Conservation (phyloP, 179 eudicot species). For the Vitellaria paradoxa region DNA sequence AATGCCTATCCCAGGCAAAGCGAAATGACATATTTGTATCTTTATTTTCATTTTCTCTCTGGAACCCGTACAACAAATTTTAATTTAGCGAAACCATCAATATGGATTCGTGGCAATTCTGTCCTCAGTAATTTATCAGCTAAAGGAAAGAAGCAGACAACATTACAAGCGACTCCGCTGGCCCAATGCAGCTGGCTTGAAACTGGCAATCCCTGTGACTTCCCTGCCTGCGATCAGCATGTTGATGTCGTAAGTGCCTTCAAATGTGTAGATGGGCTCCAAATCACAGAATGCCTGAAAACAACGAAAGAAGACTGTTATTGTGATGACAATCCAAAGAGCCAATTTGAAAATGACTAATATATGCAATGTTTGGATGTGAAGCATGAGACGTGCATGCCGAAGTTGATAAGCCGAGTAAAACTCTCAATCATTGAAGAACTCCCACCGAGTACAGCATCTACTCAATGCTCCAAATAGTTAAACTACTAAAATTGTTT, state of each 20-base stretch:
- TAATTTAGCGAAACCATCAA: background rate
- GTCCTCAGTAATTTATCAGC: background rate
- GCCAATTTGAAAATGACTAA: no score
- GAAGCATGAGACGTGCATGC: no score
- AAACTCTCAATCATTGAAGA: no score
- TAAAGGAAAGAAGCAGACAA: background rate
- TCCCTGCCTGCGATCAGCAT: constrained; percentile 84
- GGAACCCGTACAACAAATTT: background rate
- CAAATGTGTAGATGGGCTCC: constrained; percentile 91
- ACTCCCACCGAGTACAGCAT: no score
- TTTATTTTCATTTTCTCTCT: background rate
- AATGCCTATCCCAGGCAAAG: background rate
- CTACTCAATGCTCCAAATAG: no score
- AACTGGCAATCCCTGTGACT: constrained; percentile 86
- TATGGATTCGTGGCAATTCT: background rate
- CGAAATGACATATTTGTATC: background rate
- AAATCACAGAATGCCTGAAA: constrained; percentile 93
- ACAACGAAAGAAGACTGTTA: background rate
- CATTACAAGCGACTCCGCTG: constrained; percentile 68
- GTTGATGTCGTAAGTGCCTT: constrained; percentile 97
- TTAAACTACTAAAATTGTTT: no score
- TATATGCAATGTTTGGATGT: no score
- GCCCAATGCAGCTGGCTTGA: constrained; percentile 55
- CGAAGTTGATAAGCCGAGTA: no score
- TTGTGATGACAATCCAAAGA: no score